phyloP scores from a whole-genome alignment of 2,329 filamentous ascomycete genomes.

The Diaporthe eres region DNA sequence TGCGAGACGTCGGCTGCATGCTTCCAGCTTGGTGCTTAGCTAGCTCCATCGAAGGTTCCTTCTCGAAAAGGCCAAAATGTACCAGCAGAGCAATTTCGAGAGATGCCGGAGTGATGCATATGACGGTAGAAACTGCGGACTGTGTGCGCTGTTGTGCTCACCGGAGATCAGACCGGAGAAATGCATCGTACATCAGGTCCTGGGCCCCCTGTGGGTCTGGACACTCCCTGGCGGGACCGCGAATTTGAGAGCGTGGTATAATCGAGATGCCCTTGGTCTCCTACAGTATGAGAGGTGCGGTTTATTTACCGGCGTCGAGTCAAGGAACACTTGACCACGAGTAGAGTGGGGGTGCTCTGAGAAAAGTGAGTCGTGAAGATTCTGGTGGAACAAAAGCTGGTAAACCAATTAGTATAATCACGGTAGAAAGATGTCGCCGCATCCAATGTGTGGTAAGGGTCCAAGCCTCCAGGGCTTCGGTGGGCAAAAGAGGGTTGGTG shows the following conservation, averaged over 20 bases:
- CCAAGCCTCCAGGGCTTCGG: conserved; percentile 8
- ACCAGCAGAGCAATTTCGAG: background rate
- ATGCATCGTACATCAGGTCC: conserved; percentile 15
- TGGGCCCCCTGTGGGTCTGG: background rate
- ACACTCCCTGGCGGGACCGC: conserved; percentile 22
- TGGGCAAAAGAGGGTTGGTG: conserved; percentile 16
- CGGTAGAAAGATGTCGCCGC: background rate
- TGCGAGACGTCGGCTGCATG: conserved; percentile 6
- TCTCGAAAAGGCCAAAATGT: background rate
- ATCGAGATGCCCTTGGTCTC: conserved; percentile 1
- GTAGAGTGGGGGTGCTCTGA: background rate
- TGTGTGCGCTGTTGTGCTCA: background rate
- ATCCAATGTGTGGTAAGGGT: background rate
- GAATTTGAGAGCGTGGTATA: conserved; percentile 9
- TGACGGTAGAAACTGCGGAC: background rate
- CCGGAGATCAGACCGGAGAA: conserved; percentile 21
- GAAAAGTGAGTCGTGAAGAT: background rate
- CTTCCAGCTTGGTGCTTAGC: background rate
- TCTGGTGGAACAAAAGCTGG: background rate
- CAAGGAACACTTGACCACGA: background rate
- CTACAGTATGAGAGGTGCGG: background rate
- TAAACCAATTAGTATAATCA: background rate
- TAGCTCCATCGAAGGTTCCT: background rate
- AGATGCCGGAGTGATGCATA: background rate
- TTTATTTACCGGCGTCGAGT: background rate